Evolutionary conservation across 805 yeast genomes (phyloP), one percentile per base, ranked within the genome.

Genomic region (Saturnispora halmiae): DNA sequence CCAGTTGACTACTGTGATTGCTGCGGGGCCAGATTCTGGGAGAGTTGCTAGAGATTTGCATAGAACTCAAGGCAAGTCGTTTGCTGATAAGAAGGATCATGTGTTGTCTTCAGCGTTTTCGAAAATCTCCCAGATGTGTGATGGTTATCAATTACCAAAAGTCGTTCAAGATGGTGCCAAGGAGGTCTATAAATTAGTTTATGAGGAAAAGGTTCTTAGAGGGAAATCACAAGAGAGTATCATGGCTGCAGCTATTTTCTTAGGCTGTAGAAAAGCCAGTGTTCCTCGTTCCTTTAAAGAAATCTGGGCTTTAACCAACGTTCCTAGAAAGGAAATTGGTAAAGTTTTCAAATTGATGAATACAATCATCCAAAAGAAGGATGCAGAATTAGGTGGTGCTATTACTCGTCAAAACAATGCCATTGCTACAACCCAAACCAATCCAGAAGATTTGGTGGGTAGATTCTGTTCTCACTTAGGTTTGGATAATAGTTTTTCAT

Each of bases 81-180:
- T 83, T 29, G 87, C 82, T 34, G 97, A 90, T 61, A 80, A 76
- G 60, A 85, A 78, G 59, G 96, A 92, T 55, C 81, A 82, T 48
- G 92, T 86, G 20, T 68, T 90, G 38, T 83, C 87, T 45, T 75
- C 88, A 1, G 96, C 96, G 2, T 92, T 82, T 62, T 79, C 92
- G 14, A 83, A 80, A 60, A 87, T 90, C 30, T 79, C 96, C 2
- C 94, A 86, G 66, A 81, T 92, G 82, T 92, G 97, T 63, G 98
- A 92, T 58, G 96, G 96, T 10, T 92, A 85, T 50, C 92, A 87
- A 58, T 64, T 90, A 40, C 96, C 98, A 9, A 82, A 84, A 55
- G 85, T 92, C 47, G 97, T 92, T 4, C 95, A 87, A 56, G 97
- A 92, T 61, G 94, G 95, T 50, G 96, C 97, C 21, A 92, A 92